phyloP scores from a whole-genome alignment of 2,329 filamentous ascomycete species.

The Knufia petricola region DNA sequence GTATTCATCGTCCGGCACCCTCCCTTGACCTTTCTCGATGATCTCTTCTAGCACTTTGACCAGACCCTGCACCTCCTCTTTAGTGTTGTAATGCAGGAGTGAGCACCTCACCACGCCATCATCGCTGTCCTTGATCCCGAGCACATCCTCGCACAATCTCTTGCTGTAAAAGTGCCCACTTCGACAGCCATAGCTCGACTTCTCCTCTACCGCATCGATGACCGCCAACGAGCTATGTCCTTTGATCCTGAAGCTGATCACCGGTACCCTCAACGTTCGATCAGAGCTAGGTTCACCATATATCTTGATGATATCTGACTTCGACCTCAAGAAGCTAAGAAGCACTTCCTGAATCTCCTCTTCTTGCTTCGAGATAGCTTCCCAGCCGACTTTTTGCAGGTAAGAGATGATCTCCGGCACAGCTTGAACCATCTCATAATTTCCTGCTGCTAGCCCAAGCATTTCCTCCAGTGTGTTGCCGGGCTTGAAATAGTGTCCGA shows the following conservation, averaged over 20 bases:
- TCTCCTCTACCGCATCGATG: constrained; percentile 51
- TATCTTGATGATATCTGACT: constrained; percentile 44
- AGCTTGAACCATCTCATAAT: constrained; percentile 59
- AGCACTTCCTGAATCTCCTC: constrained; percentile 48
- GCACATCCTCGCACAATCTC: constrained; percentile 49
- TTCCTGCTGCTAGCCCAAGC: constrained; percentile 57
- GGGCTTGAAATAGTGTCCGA: constrained; percentile 61
- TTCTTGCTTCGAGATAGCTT: constrained; percentile 49
- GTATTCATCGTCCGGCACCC: constrained; percentile 11
- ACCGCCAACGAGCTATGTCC: constrained; percentile 44
- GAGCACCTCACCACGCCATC: constrained; percentile 62
- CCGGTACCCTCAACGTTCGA: constrained; percentile 47
- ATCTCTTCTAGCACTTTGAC: constrained; percentile 22
- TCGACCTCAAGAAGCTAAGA: constrained; percentile 48
- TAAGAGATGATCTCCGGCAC: constrained; percentile 56
- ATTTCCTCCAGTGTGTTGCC: constrained; percentile 53
- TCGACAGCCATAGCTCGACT: constrained; percentile 51
- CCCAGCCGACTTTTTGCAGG: constrained; percentile 42
- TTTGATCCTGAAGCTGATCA: constrained; percentile 56
- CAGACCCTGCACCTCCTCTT: constrained; percentile 22
- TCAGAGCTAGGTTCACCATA: constrained; percentile 47
- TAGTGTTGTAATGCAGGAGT: constrained; percentile 63
- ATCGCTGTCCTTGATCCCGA: constrained; percentile 45
- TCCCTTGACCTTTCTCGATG: constrained; percentile 18
- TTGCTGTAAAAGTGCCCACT: constrained; percentile 63